These are phyloP conservation scores for Glycine tomentella DNA, from an alignment of 306 rosid species.

Conservation along the genomic window DNA sequence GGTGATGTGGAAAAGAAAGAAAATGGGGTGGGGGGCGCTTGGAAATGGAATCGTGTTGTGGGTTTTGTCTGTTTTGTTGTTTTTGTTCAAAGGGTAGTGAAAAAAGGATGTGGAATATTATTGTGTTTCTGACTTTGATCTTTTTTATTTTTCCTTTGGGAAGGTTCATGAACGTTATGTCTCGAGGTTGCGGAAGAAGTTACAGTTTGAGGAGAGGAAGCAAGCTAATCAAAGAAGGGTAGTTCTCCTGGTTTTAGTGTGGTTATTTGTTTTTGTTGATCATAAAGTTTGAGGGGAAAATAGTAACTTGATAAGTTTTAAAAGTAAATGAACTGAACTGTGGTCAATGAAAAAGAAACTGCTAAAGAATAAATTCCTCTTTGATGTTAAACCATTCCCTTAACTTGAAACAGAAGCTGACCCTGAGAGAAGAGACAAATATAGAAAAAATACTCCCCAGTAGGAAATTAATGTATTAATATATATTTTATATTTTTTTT, in stretches of 20 bases:
- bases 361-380: not conserved
- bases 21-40: no score
- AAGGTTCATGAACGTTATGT: conserved; percentile 94
- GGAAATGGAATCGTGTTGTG: no score
- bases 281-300: no score
- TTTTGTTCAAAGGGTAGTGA: no score
- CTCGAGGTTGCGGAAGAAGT: conserved; percentile 67
- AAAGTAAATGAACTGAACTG: no score
- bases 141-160: conserved; percentile 38
- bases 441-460: not conserved
- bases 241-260: conserved; percentile 24
- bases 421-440: not conserved
- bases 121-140: conserved; percentile 18
- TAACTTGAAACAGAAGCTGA: not conserved
- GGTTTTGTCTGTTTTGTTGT: no score
- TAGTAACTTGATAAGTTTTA: no score
- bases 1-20: not conserved
- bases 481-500: not conserved
- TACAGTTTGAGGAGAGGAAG: conserved; percentile 85
- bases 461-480: not conserved
- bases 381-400: not conserved
- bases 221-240: conserved; percentile 97
- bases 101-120: no score
- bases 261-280: conserved; percentile 19
- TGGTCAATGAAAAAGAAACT: no score